Percentiles rank a stretch among this genome's conserved stretches.
Conservation (phyloP, 306 rosid genomes). For the Lathyrus sativus region DNA sequence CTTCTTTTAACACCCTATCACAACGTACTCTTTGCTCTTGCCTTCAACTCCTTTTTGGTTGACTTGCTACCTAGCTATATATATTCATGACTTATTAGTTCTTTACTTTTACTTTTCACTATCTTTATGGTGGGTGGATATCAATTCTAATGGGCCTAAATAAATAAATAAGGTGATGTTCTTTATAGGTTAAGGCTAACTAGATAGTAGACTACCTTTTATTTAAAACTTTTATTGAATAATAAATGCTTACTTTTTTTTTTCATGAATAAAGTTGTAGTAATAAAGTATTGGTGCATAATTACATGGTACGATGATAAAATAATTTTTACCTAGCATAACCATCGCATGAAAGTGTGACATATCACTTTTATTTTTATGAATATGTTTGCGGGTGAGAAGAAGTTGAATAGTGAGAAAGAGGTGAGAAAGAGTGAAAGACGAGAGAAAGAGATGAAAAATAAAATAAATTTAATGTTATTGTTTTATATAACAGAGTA, state of each 20-base stretch:
- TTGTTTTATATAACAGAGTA: too few species aligned
- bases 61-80: background rate
- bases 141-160: background rate
- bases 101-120: background rate
- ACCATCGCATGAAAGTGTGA: too few species aligned
- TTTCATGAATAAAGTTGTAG: background rate
- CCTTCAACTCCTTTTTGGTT: background rate
- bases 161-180: background rate
- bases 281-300: background rate
- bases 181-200: background rate
- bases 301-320: too few species aligned
- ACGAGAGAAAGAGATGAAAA: too few species aligned
- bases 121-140: background rate
- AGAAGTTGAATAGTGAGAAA: too few species aligned
- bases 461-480: too few species aligned
- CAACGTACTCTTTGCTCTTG: background rate
- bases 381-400: too few species aligned
- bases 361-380: too few species aligned
- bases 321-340: too few species aligned
- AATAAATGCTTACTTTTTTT: conserved; percentile 1
- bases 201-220: background rate
- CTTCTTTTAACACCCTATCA: conserved; percentile 3
- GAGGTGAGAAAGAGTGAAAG: too few species aligned
- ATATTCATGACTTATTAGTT: background rate
- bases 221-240: background rate